Evolutionary conservation across 2,329 filamentous ascomycete species (phyloP).

Genomic region (Chaetomiaceae sp.): DNA sequence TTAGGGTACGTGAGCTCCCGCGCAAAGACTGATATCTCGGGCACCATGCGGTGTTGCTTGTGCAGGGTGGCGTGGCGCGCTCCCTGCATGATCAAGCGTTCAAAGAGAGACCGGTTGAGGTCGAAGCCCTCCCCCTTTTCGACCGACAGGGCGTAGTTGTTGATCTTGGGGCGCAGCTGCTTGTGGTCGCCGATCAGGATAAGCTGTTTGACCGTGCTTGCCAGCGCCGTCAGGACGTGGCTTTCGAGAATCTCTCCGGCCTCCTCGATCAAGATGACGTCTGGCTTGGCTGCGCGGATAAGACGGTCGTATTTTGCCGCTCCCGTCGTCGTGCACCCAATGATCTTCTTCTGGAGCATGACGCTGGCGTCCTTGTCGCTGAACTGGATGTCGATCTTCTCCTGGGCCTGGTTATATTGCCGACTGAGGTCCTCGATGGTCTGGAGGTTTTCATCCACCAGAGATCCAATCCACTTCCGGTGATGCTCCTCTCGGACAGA

Average conservation of each 20-base stretch:
- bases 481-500: slow-evolving; percentile 35
- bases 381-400: slow-evolving; percentile 40
- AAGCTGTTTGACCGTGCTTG: slow-evolving; percentile 56
- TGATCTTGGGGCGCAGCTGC: slow-evolving; percentile 56
- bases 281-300: slow-evolving; percentile 51
- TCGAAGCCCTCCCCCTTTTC: slow-evolving; percentile 44
- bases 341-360: slow-evolving; percentile 54
- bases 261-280: slow-evolving; percentile 64
- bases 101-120: slow-evolving; percentile 58
- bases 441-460: slow-evolving; percentile 48
- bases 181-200: slow-evolving; percentile 62
- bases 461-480: slow-evolving; percentile 39
- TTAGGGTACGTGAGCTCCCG: slow-evolving; percentile 52
- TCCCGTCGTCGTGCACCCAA: slow-evolving; percentile 67
- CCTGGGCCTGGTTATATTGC: slow-evolving; percentile 40
- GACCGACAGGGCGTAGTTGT: slow-evolving; percentile 56
- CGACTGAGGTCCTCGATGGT: slow-evolving; percentile 36
- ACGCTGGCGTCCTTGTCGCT: slow-evolving; percentile 39
- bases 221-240: slow-evolving; percentile 55
- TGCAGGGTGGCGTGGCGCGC: slow-evolving; percentile 37
- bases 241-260: slow-evolving; percentile 65
- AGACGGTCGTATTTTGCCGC: slow-evolving; percentile 58
- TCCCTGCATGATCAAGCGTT: slow-evolving; percentile 44
- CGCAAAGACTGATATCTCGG: slow-evolving; percentile 56
- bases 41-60: slow-evolving; percentile 62